Evolutionary conservation across 2,329 filamentous ascomycete genomes (phyloP).

Genomic region (Gyromitra esculenta): DNA sequence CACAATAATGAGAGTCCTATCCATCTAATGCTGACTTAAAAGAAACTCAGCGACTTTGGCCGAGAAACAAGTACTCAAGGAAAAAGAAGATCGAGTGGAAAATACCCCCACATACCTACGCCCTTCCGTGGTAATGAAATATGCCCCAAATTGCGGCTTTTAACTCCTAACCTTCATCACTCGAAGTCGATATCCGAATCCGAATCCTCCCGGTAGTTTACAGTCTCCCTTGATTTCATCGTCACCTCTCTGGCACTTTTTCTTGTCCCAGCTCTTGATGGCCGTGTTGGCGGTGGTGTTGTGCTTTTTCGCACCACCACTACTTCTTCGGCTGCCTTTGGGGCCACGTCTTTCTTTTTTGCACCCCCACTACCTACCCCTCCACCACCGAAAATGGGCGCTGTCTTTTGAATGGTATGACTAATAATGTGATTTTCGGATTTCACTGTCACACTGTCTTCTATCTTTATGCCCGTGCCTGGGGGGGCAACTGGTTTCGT

Average conservation of each 20-base stretch:
- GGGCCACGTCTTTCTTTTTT: slow-evolving; percentile 34
- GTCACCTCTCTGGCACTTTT: slow-evolving; percentile 48
- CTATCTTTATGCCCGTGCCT: not conserved
- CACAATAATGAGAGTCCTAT: slow-evolving; percentile 43
- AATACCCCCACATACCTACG: slow-evolving; percentile 38
- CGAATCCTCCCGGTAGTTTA: slow-evolving; percentile 51
- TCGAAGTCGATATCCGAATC: slow-evolving; percentile 51
- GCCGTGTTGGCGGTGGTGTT: slow-evolving; percentile 29
- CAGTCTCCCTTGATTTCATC: slow-evolving; percentile 44
- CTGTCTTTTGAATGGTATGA: slow-evolving; percentile 18
- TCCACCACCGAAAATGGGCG: slow-evolving; percentile 33
- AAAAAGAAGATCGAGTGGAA: slow-evolving; percentile 13
- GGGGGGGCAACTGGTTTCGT: slow-evolving; percentile 16
- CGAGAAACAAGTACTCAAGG: slow-evolving; percentile 10
- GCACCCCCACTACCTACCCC: slow-evolving; percentile 22
- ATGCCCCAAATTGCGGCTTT: slow-evolving; percentile 5
- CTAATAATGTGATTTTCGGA: slow-evolving; percentile 14
- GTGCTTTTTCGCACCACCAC: slow-evolving; percentile 35
- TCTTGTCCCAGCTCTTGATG: slow-evolving; percentile 41
- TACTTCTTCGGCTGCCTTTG: slow-evolving; percentile 43
- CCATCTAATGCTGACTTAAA: slow-evolving; percentile 31
- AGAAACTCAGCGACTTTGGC: slow-evolving; percentile 24
- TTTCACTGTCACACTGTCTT: slow-evolving; percentile 36
- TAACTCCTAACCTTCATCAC: slow-evolving; percentile 22
- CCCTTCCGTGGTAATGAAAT: slow-evolving; percentile 20